These are phyloP conservation scores for Stephania cephalantha DNA, from an alignment of 164 flowering plant species.

Conservation along the genomic window DNA sequence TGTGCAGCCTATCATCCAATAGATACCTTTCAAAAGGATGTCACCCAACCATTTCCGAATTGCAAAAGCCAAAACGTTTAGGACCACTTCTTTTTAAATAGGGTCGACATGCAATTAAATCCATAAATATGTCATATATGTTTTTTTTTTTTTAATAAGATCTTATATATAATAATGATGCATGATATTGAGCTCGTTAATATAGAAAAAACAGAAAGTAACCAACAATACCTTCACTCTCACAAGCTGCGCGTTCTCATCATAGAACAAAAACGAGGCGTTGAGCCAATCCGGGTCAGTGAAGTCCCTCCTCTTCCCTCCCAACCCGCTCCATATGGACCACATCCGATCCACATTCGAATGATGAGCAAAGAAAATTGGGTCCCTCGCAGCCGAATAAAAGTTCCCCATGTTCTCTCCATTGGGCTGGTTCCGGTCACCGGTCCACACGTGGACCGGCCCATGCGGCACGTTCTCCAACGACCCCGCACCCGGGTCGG, in stretches of 20 bases:
- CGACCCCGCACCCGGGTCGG: slow-evolving; percentile 26
- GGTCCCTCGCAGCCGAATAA: slow-evolving; percentile 61
- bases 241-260: slow-evolving; percentile 40
- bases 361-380: slow-evolving; percentile 56
- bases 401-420: slow-evolving; percentile 62
- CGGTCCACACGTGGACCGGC: slow-evolving; percentile 32
- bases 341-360: slow-evolving; percentile 61
- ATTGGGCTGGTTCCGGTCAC: slow-evolving; percentile 42
- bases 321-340: slow-evolving; percentile 46
- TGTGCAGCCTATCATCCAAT: no score
- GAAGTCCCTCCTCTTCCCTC: slow-evolving; percentile 33
- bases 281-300: slow-evolving; percentile 37
- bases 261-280: slow-evolving; percentile 35
- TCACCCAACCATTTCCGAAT: no score
- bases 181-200: no score
- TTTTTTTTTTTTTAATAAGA: no score
- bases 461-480: slow-evolving; percentile 33
- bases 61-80: no score
- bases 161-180: no score
- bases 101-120: no score
- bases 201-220: no score
- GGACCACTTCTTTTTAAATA: no score
- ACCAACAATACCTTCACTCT: slow-evolving; percentile 28
- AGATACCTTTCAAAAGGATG: no score
- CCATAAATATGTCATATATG: no score